These are phyloP conservation scores for Microcos paniculata DNA, from an alignment of 345 rosid species.

Conservation along the genomic window DNA sequence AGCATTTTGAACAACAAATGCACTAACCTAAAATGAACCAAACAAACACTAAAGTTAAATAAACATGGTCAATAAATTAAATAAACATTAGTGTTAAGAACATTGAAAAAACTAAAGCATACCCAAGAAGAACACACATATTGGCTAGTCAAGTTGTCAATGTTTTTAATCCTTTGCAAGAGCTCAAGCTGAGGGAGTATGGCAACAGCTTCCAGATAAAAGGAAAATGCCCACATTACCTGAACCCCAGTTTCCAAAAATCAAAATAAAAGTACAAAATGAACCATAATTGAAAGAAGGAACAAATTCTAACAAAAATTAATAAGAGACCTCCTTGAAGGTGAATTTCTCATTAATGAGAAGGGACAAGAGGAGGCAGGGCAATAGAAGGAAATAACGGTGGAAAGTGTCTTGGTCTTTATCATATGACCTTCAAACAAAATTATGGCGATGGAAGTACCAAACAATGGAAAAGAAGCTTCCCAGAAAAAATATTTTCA, in stretches of 20 bases:
- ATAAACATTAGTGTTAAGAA: neutral
- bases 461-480: constrained; percentile 83
- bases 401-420: constrained; percentile 75
- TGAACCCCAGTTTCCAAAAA: constrained; percentile 21
- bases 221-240: constrained; percentile 79
- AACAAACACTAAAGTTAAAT: too few species aligned
- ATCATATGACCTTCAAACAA: constrained; percentile 72
- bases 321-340: constrained; percentile 56
- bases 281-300: too few species aligned
- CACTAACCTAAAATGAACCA: neutral
- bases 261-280: neutral
- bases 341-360: constrained; percentile 64
- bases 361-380: constrained; percentile 70
- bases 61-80: too few species aligned
- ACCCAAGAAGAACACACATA: constrained; percentile 84
- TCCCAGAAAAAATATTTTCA: constrained; percentile 81
- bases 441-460: constrained; percentile 73
- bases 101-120: constrained; percentile 17
- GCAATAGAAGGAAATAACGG: constrained; percentile 56
- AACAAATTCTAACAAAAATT: too few species aligned
- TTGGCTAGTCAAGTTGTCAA: constrained; percentile 79
- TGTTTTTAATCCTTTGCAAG: constrained; percentile 75
- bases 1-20: neutral
- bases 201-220: constrained; percentile 79
- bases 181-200: constrained; percentile 84